Conservation (phyloP, 2,329 filamentous ascomycete genomes). For the Microascus cirrosus region DNA sequence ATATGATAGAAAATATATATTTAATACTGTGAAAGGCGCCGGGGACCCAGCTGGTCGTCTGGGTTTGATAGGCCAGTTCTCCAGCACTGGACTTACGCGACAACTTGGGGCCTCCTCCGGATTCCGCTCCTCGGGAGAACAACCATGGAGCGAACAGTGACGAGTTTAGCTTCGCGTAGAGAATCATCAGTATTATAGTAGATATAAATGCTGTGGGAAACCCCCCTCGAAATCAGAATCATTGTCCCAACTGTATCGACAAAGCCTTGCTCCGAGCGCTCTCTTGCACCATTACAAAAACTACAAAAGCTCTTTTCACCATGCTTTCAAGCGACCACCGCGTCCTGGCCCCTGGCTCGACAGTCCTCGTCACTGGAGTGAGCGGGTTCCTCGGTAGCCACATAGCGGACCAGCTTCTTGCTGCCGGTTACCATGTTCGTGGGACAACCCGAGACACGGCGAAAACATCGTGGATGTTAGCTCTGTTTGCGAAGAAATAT, state of each 20-base stretch:
- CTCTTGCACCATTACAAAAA: background rate
- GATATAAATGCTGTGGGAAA: background rate
- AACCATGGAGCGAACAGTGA: too few relatives aligned
- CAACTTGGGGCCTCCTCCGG: too few relatives aligned
- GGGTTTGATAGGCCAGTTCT: background rate
- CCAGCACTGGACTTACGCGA: too few relatives aligned
- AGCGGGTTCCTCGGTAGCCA: conserved; percentile 30
- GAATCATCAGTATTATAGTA: too few relatives aligned
- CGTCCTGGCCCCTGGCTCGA: background rate
- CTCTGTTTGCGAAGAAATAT: conserved; percentile 3
- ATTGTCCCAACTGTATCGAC: background rate
- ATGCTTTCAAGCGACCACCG: background rate
- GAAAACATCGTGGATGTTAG: conserved; percentile 1
- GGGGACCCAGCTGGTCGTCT: background rate
- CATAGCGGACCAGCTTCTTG: conserved; percentile 22
- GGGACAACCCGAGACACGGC: conserved; percentile 22
- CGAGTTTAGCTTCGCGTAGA: too few relatives aligned
- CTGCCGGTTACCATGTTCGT: conserved; percentile 22
- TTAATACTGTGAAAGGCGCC: background rate
- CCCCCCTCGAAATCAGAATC: background rate
- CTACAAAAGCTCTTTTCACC: background rate
- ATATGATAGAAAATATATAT: background rate
- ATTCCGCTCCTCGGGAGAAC: too few relatives aligned
- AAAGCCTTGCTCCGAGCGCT: background rate
- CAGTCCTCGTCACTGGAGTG: conserved; percentile 25